Percentiles rank a stretch among this genome's conserved stretches.
phyloP scores from a whole-genome alignment of 257 asterid genomes.

The Oldenlandia corymbosa region DNA sequence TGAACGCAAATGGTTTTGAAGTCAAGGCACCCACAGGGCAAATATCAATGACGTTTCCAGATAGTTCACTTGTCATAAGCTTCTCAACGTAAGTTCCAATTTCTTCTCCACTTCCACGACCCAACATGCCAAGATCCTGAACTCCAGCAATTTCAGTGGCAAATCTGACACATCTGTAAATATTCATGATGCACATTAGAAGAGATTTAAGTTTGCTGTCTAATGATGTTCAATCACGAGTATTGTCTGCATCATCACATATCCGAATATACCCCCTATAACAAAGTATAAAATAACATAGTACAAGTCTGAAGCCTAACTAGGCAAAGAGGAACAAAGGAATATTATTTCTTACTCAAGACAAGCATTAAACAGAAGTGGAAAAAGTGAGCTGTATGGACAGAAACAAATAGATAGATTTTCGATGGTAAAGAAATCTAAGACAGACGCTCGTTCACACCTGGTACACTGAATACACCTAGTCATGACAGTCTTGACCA shows the following conservation, averaged over 20 bases:
- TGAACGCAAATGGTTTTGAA: constrained; percentile 96
- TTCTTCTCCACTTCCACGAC: constrained; percentile 99
- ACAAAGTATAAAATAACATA: background rate
- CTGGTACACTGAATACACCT: constrained; percentile 93
- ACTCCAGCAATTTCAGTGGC: constrained; percentile 95
- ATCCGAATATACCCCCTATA: background rate
- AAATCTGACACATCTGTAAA: constrained; percentile 90
- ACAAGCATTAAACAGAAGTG: background rate
- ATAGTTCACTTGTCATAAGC: constrained; percentile 97
- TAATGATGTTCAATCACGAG: background rate
- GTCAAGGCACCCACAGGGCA: constrained; percentile 99
- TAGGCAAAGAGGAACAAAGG: background rate
- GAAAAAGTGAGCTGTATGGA: background rate
- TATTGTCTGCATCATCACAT: background rate
- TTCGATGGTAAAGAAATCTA: background rate
- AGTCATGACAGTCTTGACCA: constrained; percentile 97
- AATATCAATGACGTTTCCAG: constrained; percentile 96
- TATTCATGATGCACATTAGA: constrained; percentile 20
- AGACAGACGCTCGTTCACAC: constrained; percentile 26
- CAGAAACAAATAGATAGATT: background rate
- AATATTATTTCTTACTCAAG: background rate
- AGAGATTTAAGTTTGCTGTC: constrained; percentile 3
- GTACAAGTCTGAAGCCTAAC: background rate
- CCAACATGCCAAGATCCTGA: constrained; percentile 95
- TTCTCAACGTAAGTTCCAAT: constrained; percentile 96